Conservation (phyloP, 192 early-diverging fungal genomes). For the Backusella liffmaniae region DNA sequence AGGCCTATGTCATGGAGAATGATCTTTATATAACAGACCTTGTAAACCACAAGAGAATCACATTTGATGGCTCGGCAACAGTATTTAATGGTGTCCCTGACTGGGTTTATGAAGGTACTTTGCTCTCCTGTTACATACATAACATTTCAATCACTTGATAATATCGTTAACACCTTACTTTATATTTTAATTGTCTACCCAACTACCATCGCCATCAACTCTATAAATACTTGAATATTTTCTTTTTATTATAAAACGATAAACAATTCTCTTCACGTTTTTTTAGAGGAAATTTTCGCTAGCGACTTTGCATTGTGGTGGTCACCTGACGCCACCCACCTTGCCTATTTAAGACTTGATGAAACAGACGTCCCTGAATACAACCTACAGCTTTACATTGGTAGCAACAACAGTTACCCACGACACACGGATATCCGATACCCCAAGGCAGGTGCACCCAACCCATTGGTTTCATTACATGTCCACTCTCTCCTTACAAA, state of each 20-base stretch:
- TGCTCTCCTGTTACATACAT: background rate
- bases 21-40: constrained; percentile 82
- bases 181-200: background rate
- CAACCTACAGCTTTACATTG: constrained; percentile 70
- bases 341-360: constrained; percentile 88
- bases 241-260: background rate
- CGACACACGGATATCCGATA: constrained; percentile 74
- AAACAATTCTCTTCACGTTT: background rate
- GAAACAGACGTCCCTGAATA: constrained; percentile 83
- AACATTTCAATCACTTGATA: background rate
- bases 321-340: constrained; percentile 72
- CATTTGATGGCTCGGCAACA: constrained; percentile 76
- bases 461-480: constrained; percentile 78
- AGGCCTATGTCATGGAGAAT: constrained; percentile 86
- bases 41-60: constrained; percentile 67
- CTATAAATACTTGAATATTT: background rate
- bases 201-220: background rate
- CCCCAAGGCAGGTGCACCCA: constrained; percentile 88
- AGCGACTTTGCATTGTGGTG: constrained; percentile 79
- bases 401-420: constrained; percentile 62
- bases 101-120: constrained; percentile 88
- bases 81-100: constrained; percentile 94
- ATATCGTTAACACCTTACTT: background rate
- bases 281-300: constrained; percentile 81
- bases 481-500: constrained; percentile 50